These are phyloP conservation scores for Cladophialophora bantiana DNA, from an alignment of 2,329 filamentous ascomycete genomes.

Conservation along the genomic window DNA sequence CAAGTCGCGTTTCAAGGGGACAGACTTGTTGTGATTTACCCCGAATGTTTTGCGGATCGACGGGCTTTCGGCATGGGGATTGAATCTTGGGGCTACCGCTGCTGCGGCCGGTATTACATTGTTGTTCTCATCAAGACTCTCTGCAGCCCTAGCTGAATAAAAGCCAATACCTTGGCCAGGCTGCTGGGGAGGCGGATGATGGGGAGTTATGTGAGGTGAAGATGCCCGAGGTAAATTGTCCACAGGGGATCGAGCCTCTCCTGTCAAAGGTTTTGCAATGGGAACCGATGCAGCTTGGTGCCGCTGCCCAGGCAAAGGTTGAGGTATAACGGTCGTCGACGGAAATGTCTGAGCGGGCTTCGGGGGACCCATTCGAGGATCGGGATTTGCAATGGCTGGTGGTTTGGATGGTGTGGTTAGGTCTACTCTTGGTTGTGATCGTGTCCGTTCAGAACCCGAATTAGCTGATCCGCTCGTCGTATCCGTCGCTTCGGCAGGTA, in stretches of 20 bases:
- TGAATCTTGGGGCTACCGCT: slow-evolving; percentile 64
- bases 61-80: slow-evolving; percentile 77
- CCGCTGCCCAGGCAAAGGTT: slow-evolving; percentile 35
- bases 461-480: slow-evolving; percentile 36
- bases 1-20: slow-evolving; percentile 66
- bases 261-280: slow-evolving; percentile 1
- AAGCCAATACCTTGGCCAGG: slow-evolving; percentile 56
- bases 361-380: slow-evolving; percentile 1
- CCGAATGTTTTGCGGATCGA: slow-evolving; percentile 89
- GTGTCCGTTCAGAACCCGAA: slow-evolving; percentile 28
- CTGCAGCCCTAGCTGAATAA: slow-evolving; percentile 73
- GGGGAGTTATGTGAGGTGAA: slow-evolving; percentile 34
- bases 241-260: slow-evolving; percentile 15
- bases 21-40: slow-evolving; percentile 79
- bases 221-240: slow-evolving; percentile 29
- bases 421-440: slow-evolving; percentile 22
- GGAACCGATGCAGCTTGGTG: slow-evolving; percentile 14
- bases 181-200: slow-evolving; percentile 28
- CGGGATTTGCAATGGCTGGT: slow-evolving; percentile 14
- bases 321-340: slow-evolving; percentile 23
- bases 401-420: slow-evolving; percentile 37
- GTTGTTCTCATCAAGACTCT: slow-evolving; percentile 61
- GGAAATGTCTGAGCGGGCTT: slow-evolving; percentile 10
- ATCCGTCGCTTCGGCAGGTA: slow-evolving; percentile 52
- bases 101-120: slow-evolving; percentile 52